Evolutionary conservation across 2,329 filamentous ascomycete genomes (phyloP).

Genomic region (Venturia pyrina): DNA sequence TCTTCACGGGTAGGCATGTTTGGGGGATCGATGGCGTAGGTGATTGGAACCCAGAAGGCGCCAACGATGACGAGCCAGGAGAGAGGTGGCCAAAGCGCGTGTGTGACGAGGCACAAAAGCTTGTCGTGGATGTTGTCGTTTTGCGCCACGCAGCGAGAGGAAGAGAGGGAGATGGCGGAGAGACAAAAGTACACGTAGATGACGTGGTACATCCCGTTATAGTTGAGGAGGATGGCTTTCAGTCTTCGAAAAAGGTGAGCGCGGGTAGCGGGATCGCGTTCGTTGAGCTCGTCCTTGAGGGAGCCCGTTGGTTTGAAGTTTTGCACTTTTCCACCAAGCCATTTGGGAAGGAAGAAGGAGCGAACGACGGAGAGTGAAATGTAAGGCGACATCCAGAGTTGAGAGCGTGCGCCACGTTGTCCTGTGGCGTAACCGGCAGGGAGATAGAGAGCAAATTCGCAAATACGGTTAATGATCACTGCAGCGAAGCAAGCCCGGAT

Average conservation of each 20-base stretch:
- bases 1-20: conserved; percentile 48
- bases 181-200: conserved; percentile 14
- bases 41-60: conserved; percentile 33
- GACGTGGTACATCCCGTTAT: conserved; percentile 13
- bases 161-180: conserved; percentile 8
- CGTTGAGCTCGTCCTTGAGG: conserved; percentile 15
- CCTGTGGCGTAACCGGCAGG: conserved; percentile 14
- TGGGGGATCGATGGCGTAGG: conserved; percentile 52
- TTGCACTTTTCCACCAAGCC: conserved; percentile 15
- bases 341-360: conserved; percentile 16
- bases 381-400: conserved; percentile 16
- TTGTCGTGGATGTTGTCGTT: conserved; percentile 6
- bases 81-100: conserved; percentile 15
- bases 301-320: conserved; percentile 14
- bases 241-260: conserved; percentile 13
- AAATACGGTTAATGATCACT: conserved; percentile 13
- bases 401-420: conserved; percentile 14
- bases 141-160: conserved; percentile 7
- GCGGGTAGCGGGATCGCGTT: conserved; percentile 14
- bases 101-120: conserved; percentile 14
- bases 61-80: conserved; percentile 14
- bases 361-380: conserved; percentile 16
- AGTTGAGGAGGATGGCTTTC: conserved; percentile 13
- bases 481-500: conserved; percentile 14
- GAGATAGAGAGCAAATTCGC: conserved; percentile 13